phyloP scores from a whole-genome alignment of 2,329 filamentous ascomycete species.

The Monilinia fructicola region DNA sequence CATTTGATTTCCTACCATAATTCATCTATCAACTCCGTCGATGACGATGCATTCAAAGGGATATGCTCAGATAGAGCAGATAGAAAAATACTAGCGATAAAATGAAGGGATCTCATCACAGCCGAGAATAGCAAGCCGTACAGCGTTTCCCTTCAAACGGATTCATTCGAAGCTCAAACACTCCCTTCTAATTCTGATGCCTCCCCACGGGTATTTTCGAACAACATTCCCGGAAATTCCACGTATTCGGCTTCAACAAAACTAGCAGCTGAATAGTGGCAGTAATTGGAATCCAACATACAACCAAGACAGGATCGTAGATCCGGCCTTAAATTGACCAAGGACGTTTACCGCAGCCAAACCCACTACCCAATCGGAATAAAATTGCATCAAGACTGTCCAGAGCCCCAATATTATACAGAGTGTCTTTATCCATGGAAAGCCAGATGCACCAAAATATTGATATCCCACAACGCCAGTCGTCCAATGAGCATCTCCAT shows the following conservation, averaged over 20 bases:
- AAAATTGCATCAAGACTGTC: not conserved
- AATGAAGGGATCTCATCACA: not conserved
- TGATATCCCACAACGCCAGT: not conserved
- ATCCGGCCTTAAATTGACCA: not conserved
- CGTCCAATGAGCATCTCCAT: not conserved
- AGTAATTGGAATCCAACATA: not conserved
- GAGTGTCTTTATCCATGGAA: not conserved
- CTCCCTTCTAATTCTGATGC: too few species aligned
- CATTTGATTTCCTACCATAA: too few species aligned
- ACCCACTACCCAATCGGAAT: not conserved
- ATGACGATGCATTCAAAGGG: too few species aligned
- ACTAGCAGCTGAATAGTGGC: not conserved
- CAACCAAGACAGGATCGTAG: not conserved
- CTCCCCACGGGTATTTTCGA: too few species aligned
- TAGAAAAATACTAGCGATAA: not conserved
- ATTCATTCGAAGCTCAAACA: not conserved
- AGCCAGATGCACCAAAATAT: not conserved
- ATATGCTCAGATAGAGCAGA: not conserved
- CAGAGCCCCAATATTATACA: not conserved
- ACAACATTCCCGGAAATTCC: too few species aligned
- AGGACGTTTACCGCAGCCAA: not conserved
- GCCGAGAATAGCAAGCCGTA: not conserved
- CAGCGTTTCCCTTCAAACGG: not conserved
- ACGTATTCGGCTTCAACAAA: not conserved
- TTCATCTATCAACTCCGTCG: too few species aligned